Conservation (phyloP, 2,329 filamentous ascomycete species). For the Verticillium albo-atrum region DNA sequence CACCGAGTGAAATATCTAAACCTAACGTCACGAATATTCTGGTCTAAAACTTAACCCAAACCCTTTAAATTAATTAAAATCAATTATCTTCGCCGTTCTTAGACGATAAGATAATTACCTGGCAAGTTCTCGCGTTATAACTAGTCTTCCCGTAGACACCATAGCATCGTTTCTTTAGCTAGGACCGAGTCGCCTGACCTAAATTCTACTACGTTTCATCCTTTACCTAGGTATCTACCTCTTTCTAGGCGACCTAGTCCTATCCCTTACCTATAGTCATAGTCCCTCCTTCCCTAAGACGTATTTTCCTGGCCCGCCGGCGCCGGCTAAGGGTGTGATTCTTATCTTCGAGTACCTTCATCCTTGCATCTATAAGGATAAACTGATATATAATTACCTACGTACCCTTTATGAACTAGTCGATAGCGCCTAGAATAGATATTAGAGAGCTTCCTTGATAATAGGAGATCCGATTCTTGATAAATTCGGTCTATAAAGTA, state of each 20-base stretch:
- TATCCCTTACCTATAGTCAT: background rate
- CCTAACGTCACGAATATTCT: too few relatives aligned
- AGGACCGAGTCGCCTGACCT: background rate
- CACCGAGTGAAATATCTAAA: too few relatives aligned
- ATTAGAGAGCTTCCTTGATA: background rate
- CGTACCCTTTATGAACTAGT: slow-evolving; percentile 4
- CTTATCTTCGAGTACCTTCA: too few relatives aligned
- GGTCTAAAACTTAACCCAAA: too few relatives aligned
- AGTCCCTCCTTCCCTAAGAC: background rate
- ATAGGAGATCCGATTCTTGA: slow-evolving; percentile 4
- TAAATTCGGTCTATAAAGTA: slow-evolving; percentile 17
- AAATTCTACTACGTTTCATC: background rate
- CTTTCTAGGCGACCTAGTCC: background rate
- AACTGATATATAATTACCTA: background rate
- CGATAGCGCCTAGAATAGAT: slow-evolving; percentile 3
- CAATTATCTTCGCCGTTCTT: too few relatives aligned
- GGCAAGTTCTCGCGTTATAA: background rate
- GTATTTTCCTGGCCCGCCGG: too few relatives aligned
- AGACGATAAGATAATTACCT: background rate
- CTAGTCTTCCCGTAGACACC: background rate
- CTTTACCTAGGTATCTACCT: background rate
- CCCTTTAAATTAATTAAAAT: too few relatives aligned
- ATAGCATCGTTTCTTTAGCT: background rate
- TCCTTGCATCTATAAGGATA: background rate
- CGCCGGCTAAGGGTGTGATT: slow-evolving; percentile 1